Percentiles rank a stretch among this genome's conserved stretches.
phyloP scores from a whole-genome alignment of 2,329 filamentous ascomycete species.

The Trematosphaeria pertusa region DNA sequence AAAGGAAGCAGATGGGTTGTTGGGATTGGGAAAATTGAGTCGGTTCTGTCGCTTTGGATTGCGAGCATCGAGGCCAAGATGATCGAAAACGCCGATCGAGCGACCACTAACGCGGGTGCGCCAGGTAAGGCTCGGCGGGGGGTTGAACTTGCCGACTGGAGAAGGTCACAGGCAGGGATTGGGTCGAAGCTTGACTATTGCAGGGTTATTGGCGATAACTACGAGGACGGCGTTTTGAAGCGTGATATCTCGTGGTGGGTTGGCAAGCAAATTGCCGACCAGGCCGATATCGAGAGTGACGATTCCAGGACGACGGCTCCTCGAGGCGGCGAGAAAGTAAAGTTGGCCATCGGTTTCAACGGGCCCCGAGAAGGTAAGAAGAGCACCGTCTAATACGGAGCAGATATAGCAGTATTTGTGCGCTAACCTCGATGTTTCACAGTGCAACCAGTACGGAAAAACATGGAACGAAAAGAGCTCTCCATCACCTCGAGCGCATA shows the following conservation, averaged over 20 bases:
- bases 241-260: constrained; percentile 10
- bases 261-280: neutral
- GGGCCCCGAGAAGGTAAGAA: neutral
- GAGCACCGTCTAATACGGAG: neutral
- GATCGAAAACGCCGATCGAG: neutral
- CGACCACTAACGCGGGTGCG: neutral
- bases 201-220: constrained; percentile 8
- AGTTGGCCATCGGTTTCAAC: neutral
- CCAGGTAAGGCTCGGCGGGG: neutral
- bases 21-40: neutral
- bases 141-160: neutral
- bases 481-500: neutral
- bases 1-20: neutral
- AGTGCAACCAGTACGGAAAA: neutral
- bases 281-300: constrained; percentile 1
- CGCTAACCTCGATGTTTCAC: neutral
- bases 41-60: constrained; percentile 10
- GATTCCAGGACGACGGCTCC: neutral
- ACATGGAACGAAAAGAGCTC: neutral
- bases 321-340: constrained; percentile 1
- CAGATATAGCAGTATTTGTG: too few relatives aligned
- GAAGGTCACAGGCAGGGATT: neutral
- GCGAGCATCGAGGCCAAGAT: constrained; percentile 4
- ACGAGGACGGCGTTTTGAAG: constrained; percentile 2
- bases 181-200: neutral